Evolutionary conservation across 2,329 filamentous ascomycete genomes (phyloP), one percentile per base, ranked within the genome.

Genomic region (Endoconidiophora polonica): DNA sequence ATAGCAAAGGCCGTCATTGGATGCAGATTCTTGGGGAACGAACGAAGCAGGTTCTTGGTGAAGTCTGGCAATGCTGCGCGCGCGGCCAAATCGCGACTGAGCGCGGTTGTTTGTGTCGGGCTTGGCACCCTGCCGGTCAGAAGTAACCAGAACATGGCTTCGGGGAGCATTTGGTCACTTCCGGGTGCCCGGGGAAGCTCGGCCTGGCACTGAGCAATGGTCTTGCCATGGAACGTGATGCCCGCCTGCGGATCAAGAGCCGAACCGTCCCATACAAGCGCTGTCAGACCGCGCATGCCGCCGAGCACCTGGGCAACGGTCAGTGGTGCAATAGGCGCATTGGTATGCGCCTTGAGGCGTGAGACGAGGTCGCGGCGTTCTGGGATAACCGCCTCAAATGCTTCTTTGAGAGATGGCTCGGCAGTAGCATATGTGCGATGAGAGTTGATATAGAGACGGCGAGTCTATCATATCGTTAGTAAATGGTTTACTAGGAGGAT

Each of bases 61-160:
- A 93, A 93, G 41, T 74, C 69, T 22, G 91, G 91, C 47, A 98
- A 77, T 58, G 77, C 70, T 20, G 84, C 83, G 68, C 95, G 81
- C 63, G 88, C 82, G 47, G 91, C 91, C 22, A 96, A 73, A 65
- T 96, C 82, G 52, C 81, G 77, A 44, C 86, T 94, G 59, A 98
- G 79, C 42, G 68, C 71, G 59, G 90, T 84, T 55, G 91, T 78
- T 66, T 98, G 91, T 55, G 70, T 70, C 20, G 80, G 82, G 1
- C 83, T 85, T 22, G 91, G 91, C 20, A 96, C 84, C 66, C 93
- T 76, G 53, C 91, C 91, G 7, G 91, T 98, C 58, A 98, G 73
- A 46, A 98, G 79, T 40, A 96, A 79, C 91, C 91, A 98, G 75
- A 98, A 98, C 91, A 98, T 98, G 66, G 90, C 81, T 68, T 98